These are phyloP conservation scores for Sonneratia caseolaris DNA, from an alignment of 345 rosid genomes.

Conservation along the genomic window DNA sequence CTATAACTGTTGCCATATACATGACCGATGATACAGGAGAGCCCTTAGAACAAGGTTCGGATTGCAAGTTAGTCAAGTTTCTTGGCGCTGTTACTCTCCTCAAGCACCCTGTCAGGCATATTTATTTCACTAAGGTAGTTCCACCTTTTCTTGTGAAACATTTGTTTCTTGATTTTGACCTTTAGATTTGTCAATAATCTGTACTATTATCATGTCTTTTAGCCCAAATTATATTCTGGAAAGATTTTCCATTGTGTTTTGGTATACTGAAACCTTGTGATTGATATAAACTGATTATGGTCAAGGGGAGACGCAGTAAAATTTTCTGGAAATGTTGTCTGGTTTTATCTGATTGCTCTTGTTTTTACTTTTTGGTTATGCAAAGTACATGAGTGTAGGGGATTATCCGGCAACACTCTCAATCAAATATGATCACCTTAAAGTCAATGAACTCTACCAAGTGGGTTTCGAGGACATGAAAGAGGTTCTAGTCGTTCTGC, in stretches of 20 bases:
- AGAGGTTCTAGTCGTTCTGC: slow-evolving; percentile 72
- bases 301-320: neutral
- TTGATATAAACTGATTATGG: neutral
- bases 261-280: neutral
- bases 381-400: slow-evolving; percentile 85
- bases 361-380: neutral
- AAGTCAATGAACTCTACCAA: slow-evolving; percentile 59
- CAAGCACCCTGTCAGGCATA: slow-evolving; percentile 62
- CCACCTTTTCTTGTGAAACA: slow-evolving; percentile 45
- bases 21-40: slow-evolving; percentile 73
- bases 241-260: slow-evolving; percentile 1
- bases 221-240: neutral
- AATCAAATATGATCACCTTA: slow-evolving; percentile 48
- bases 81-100: slow-evolving; percentile 76
- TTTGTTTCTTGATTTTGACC: neutral
- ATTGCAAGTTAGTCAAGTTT: slow-evolving; percentile 66
- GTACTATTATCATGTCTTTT: neutral
- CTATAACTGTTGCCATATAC: slow-evolving; percentile 70
- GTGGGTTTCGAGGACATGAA: slow-evolving; percentile 83
- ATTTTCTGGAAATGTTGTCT: slow-evolving; percentile 9
- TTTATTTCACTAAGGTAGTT: slow-evolving; percentile 84
- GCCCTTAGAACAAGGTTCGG: slow-evolving; percentile 65
- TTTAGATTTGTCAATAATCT: neutral
- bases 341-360: neutral
- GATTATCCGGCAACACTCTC: slow-evolving; percentile 51